Percentiles rank a stretch among this genome's conserved stretches.
These are phyloP conservation scores for Nemania sp. DNA, from an alignment of 2,329 filamentous ascomycete genomes.

Conservation along the genomic window DNA sequence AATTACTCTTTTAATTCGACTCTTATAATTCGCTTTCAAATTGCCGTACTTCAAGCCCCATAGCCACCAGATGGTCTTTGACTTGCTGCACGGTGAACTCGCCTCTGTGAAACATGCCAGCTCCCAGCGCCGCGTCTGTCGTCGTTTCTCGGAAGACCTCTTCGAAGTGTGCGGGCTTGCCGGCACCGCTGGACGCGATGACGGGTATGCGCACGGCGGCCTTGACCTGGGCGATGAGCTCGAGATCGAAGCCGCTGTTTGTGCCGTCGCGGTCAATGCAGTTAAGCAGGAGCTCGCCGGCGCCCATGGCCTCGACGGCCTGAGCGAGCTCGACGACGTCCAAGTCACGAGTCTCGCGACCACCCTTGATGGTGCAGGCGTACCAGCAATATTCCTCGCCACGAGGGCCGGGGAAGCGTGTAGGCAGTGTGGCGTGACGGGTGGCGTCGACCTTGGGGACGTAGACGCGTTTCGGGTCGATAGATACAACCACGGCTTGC, in stretches of 20 bases:
- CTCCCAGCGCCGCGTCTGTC: slow-evolving; percentile 90
- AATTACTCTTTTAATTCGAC: not conserved
- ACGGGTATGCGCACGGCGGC: slow-evolving; percentile 86
- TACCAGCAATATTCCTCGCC: slow-evolving; percentile 93
- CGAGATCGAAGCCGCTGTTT: slow-evolving; percentile 91
- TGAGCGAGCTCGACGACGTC: slow-evolving; percentile 86
- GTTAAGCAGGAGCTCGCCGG: slow-evolving; percentile 92
- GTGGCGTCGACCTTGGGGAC: slow-evolving; percentile 71
- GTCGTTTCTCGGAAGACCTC: slow-evolving; percentile 86
- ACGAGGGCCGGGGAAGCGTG: slow-evolving; percentile 68
- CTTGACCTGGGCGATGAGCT: slow-evolving; percentile 89
- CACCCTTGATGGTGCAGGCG: slow-evolving; percentile 94
- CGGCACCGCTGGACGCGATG: slow-evolving; percentile 91
- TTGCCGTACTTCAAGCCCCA: slow-evolving; percentile 76
- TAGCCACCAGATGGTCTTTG: slow-evolving; percentile 75
- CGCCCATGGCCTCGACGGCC: slow-evolving; percentile 94
- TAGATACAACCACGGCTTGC: slow-evolving; percentile 93
- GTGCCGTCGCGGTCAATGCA: slow-evolving; percentile 97
- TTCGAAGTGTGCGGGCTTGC: slow-evolving; percentile 82
- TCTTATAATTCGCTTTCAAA: slow-evolving; percentile 63
- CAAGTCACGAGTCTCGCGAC: slow-evolving; percentile 89
- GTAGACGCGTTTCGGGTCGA: slow-evolving; percentile 92
- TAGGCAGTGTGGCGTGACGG: slow-evolving; percentile 74
- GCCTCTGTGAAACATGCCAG: slow-evolving; percentile 95
- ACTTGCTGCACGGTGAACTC: slow-evolving; percentile 96